Conservation (phyloP, 257 asterid genomes). For the Prunella vulgaris region DNA sequence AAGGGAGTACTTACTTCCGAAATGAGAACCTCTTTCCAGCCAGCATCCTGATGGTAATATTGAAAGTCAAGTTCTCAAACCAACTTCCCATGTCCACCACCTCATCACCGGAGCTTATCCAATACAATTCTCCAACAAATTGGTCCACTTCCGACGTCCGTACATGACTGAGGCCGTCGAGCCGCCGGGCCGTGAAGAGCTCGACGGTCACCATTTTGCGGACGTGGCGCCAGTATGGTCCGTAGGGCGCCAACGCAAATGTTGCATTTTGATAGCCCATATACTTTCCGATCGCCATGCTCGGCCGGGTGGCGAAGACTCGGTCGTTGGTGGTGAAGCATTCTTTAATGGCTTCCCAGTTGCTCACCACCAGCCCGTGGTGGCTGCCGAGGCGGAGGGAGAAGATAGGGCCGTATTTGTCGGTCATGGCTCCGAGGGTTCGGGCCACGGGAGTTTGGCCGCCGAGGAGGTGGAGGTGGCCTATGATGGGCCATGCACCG, state of each 20-base stretch:
- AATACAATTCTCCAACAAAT: conserved; percentile 29
- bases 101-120: background rate
- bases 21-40: conserved; percentile 39
- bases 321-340: conserved; percentile 58
- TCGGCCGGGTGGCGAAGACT: conserved; percentile 41
- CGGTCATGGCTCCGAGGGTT: conserved; percentile 49
- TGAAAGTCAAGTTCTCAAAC: conserved; percentile 44
- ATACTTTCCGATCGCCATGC: conserved; percentile 27
- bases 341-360: conserved; percentile 34
- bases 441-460: conserved; percentile 33
- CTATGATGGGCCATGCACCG: conserved; percentile 58
- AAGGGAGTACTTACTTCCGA: background rate
- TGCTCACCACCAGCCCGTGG: conserved; percentile 47
- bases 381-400: conserved; percentile 46
- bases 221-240: conserved; percentile 53
- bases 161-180: conserved; percentile 36
- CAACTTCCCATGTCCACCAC: conserved; percentile 14
- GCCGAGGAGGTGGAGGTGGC: conserved; percentile 52
- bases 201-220: conserved; percentile 45
- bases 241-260: conserved; percentile 47
- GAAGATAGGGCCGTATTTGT: conserved; percentile 53
- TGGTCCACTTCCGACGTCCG: conserved; percentile 33
- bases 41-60: conserved; percentile 30
- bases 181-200: conserved; percentile 35
- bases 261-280: conserved; percentile 33